Evolutionary conservation across 1,284 basidiomycete genomes (phyloP).

Genomic region (Coniferiporia weirii): DNA sequence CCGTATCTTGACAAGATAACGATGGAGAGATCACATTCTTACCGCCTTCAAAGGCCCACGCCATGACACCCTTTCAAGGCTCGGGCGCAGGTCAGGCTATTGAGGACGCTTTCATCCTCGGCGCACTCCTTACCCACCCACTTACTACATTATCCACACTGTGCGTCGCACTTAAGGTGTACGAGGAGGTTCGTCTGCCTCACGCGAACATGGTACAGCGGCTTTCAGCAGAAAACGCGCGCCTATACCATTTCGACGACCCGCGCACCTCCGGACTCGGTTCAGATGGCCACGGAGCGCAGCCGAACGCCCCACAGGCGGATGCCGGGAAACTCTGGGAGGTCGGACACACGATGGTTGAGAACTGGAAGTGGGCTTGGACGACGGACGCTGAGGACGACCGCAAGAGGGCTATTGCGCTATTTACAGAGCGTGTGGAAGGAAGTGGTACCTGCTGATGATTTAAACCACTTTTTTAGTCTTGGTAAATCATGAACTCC

Average conservation of each 20-base stretch:
- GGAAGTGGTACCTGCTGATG: not conserved
- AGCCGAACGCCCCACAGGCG: not conserved
- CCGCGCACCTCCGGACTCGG: conserved; percentile 18
- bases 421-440: not conserved
- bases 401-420: not conserved
- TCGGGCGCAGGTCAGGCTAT: conserved; percentile 20
- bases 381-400: conserved; percentile 17
- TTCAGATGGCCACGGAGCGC: not conserved
- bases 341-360: conserved; percentile 26
- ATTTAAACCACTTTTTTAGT: no score
- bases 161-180: conserved; percentile 28
- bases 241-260: conserved; percentile 24
- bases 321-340: conserved; percentile 21
- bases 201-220: conserved; percentile 28
- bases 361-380: conserved; percentile 29
- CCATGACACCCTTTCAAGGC: conserved; percentile 21
- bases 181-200: conserved; percentile 34
- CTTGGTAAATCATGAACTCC: no score
- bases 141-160: conserved; percentile 22
- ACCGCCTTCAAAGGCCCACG: conserved; percentile 14
- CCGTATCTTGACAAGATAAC: not conserved
- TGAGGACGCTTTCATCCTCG: conserved; percentile 32
- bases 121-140: conserved; percentile 29
- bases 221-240: conserved; percentile 26
- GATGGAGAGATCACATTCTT: not conserved